Evolutionary conservation across 2,329 filamentous ascomycete genomes (phyloP), one percentile per base, ranked within the genome.

Genomic region (Hypoxylon sp.): DNA sequence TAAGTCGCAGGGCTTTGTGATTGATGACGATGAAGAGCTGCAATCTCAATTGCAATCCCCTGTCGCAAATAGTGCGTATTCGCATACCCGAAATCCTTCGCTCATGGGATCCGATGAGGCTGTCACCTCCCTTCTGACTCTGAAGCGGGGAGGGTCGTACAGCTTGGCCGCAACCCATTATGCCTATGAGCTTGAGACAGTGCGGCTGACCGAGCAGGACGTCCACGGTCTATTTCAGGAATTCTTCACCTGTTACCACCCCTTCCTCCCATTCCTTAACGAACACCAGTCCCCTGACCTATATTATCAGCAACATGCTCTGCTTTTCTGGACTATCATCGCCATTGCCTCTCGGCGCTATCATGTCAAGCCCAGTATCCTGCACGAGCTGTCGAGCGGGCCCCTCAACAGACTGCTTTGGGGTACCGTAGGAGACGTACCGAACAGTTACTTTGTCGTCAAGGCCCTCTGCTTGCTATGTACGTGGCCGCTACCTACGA

Each of bases 281-380:
- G 83, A 87, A 5, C 74, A 82, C 8, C 87, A 89, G 68, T 79
- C 85, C 0, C 90, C 92, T 1, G 90, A 95, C 48, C 82, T 88
- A 60, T 95, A 92, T 75, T 91, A 91, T 73, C 85, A 89, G 62
- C 90, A 94, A 71, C 91, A 93, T 52, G 88, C 89, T 3, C 82
- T 97, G 13, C 84, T 97, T 1, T 97, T 97, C 78, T 97, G 93
- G 93, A 86, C 91, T 49, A 90, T 94, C 62, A 82, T 94, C 47
- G 86, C 90, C 34, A 89, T 93, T 57, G 91, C 91, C 20, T 87
- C 91, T 43, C 87, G 91, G 53, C 88, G 91, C 39, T 93, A 89
- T 73, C 81, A 82, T 43, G 79, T 82, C 0, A 89, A 91, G 63
- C 85, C 85, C 1, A 83, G 82, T 13, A 81, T 94, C 30, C 82